Conservation (phyloP, 2,329 filamentous ascomycete species). For the Cladosporium sp. region DNA sequence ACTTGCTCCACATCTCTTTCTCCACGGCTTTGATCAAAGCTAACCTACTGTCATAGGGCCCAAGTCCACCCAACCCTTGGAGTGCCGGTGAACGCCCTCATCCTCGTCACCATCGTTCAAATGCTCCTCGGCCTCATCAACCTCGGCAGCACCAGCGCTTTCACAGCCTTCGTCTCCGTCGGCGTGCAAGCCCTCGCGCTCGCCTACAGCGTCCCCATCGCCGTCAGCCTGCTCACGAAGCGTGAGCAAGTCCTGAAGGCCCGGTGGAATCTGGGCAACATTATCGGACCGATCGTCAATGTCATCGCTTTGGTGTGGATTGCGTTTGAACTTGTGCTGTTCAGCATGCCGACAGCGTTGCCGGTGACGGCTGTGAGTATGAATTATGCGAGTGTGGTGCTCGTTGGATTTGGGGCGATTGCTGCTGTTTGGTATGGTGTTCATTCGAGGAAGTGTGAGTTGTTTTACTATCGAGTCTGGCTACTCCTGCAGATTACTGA, state of each 20-base stretch:
- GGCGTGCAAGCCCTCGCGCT: conserved; percentile 52
- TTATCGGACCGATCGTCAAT: conserved; percentile 19
- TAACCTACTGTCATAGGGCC: not conserved
- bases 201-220: conserved; percentile 52
- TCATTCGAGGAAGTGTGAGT: conserved; percentile 14
- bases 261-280: conserved; percentile 16
- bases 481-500: not conserved
- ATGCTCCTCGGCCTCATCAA: conserved; percentile 47
- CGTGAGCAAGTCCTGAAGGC: conserved; percentile 23
- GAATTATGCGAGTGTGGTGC: conserved; percentile 54
- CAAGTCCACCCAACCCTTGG: conserved; percentile 31
- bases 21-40: not conserved
- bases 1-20: conserved; percentile 6
- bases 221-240: conserved; percentile 42
- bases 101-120: conserved; percentile 40
- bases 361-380: conserved; percentile 49
- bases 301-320: conserved; percentile 25
- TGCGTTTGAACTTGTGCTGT: conserved; percentile 34
- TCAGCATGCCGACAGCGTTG: conserved; percentile 48
- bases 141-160: conserved; percentile 42
- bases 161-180: conserved; percentile 47
- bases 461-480: not conserved
- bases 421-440: conserved; percentile 17
- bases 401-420: conserved; percentile 45
- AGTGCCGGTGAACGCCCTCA: conserved; percentile 38